Conservation (phyloP, 805 yeast genomes). For the Myxozyma monticola region DNA sequence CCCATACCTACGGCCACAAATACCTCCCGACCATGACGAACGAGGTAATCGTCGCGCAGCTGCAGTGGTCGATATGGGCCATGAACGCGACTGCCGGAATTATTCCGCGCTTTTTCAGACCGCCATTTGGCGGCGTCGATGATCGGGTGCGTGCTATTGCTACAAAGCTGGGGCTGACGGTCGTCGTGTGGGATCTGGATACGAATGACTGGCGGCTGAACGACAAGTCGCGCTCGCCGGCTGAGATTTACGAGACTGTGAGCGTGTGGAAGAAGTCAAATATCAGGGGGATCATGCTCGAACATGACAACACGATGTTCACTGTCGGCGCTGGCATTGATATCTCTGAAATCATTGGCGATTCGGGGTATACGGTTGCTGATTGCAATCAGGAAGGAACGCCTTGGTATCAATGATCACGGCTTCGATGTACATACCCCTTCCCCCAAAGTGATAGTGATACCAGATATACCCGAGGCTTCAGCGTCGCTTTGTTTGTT, state of each 20-base stretch:
- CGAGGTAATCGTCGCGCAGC: slow-evolving; percentile 80
- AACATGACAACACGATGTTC: slow-evolving; percentile 71
- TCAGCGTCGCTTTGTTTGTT: too few species aligned
- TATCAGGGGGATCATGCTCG: slow-evolving; percentile 67
- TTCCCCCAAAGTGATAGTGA: too few species aligned
- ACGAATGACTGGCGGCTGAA: slow-evolving; percentile 86
- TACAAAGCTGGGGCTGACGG: slow-evolving; percentile 81
- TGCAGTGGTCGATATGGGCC: slow-evolving; percentile 97
- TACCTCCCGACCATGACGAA: slow-evolving; percentile 75
- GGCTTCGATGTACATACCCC: too few species aligned
- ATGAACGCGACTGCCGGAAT: slow-evolving; percentile 92
- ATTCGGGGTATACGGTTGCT: slow-evolving; percentile 57
- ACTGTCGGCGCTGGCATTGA: slow-evolving; percentile 72
- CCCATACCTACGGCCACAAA: slow-evolving; percentile 92
- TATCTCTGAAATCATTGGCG: slow-evolving; percentile 36
- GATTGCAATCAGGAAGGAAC: slow-evolving; percentile 56
- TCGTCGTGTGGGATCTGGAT: slow-evolving; percentile 89
- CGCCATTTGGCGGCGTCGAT: slow-evolving; percentile 94
- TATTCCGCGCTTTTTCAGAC: slow-evolving; percentile 89
- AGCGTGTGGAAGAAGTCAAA: slow-evolving; percentile 49
- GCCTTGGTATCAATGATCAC: slow-evolving; percentile 2
- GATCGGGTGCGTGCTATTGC: slow-evolving; percentile 78
- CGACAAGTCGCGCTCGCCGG: slow-evolving; percentile 49
- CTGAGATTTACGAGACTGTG: slow-evolving; percentile 57
- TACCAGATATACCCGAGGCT: too few species aligned